Evolutionary conservation across 352 stramenopile species (phyloP), one percentile per base, ranked within the genome.

Genomic region (Aphanomyces astaci): DNA sequence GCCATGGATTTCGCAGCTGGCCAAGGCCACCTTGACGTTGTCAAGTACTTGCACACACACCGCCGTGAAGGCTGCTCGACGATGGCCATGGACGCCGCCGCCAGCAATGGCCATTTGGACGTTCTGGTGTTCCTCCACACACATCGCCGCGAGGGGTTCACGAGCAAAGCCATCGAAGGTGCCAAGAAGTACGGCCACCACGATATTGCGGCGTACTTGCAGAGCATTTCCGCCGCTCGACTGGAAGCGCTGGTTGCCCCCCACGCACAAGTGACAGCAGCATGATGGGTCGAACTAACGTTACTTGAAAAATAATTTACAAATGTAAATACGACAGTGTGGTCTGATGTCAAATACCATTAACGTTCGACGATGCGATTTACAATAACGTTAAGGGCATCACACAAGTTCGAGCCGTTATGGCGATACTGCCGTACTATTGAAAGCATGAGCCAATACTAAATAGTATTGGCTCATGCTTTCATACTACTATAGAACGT

Each of bases 81-180:
- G n/a, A 59, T 65, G 36, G 66, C 67, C 27, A 73, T 75, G 52
- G 71, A 75, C 55, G 71, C 60, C 25, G 71, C 71, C 3, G 66
- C 62, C 30, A 73, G 60, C 39, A 67, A 71, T 31, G 70, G 70
- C 13, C 31, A 73, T 70, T 70, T 72, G 22, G 55, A 73, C 27
- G 70, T 74, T 9, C 22, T 74, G 36, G 25, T 64, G 32, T 74
- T 72, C 28, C 55, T 74, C 43, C 63, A 73, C 39, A 19, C 33
- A 22, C 7, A 64, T 7, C 30, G 55, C 10, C 32, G 27, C 36
- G 55, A 64, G 31, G 55, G 55, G 24, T 74, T 63, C 39, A 75
- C 71, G 31, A 71, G 36, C 11, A 59, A 71, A 55, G 66, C 67
- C 27, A 73, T 75, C 52, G 71, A 75, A 48, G 66, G 66, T n/a